Conservation (phyloP, 495 filamentous ascomycete species). For the Neurospora tetrasperma region DNA sequence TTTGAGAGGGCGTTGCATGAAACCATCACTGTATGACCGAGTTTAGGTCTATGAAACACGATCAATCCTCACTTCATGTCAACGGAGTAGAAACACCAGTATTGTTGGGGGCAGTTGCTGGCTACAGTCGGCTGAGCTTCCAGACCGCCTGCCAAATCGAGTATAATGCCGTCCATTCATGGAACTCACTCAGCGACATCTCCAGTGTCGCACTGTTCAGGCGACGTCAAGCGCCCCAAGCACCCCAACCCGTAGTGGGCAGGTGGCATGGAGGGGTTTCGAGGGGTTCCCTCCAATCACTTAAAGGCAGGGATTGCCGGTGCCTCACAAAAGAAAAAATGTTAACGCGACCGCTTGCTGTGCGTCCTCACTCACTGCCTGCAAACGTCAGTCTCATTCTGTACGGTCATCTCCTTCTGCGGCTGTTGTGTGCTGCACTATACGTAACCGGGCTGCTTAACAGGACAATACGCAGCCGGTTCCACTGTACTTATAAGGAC, state of each 20-base stretch:
- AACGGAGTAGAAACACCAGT: not conserved
- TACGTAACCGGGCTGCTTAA: constrained; percentile 5
- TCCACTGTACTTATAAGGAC: not conserved
- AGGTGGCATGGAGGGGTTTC: not conserved
- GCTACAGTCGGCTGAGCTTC: not conserved
- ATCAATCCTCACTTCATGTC: not conserved
- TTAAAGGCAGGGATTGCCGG: not conserved
- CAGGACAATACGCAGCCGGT: not conserved
- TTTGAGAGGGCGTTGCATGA: not conserved
- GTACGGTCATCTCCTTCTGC: not conserved
- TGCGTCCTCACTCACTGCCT: not conserved
- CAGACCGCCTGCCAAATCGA: constrained; percentile 11
- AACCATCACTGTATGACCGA: not conserved
- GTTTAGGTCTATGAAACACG: not conserved
- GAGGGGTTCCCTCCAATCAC: not conserved
- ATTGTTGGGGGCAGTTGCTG: not conserved
- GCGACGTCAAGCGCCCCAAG: not conserved
- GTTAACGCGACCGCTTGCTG: not conserved
- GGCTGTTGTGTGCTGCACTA: constrained; percentile 8
- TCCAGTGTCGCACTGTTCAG: not conserved
- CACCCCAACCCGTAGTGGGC: not conserved
- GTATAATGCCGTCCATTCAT: not conserved
- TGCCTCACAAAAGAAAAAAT: not conserved
- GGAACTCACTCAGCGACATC: not conserved
- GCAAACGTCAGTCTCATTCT: not conserved